Conservation (phyloP, 441 rosid genomes). For the Erodium trifolium region DNA sequence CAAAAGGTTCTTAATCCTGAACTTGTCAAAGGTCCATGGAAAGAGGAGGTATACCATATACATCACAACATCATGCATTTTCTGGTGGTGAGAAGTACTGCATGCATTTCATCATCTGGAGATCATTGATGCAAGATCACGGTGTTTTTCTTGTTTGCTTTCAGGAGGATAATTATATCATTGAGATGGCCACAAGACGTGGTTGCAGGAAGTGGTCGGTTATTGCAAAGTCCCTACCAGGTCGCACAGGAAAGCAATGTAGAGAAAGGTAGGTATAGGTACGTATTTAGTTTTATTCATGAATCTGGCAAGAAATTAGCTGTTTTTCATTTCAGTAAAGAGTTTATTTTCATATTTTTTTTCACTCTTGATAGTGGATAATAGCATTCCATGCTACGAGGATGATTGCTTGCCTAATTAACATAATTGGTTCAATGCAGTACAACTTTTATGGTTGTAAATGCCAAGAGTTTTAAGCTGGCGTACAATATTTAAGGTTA, state of each 20-base stretch:
- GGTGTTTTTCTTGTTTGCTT: background rate
- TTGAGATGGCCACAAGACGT: slow-evolving; percentile 11
- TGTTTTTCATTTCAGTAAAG: background rate
- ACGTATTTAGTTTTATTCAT: background rate
- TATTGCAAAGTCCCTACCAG: slow-evolving; percentile 23
- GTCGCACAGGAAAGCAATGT: slow-evolving; percentile 32
- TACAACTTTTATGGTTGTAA: too few species aligned
- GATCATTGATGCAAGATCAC: background rate
- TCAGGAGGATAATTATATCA: slow-evolving; percentile 28
- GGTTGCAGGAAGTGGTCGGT: slow-evolving; percentile 25
- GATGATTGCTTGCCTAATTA: background rate
- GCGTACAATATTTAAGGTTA: background rate
- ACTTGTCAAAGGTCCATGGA: slow-evolving; percentile 26
- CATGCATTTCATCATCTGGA: background rate
- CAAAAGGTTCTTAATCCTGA: slow-evolving; percentile 27
- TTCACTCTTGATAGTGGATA: background rate
- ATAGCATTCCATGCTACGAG: background rate
- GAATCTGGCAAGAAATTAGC: background rate
- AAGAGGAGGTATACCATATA: slow-evolving; percentile 18
- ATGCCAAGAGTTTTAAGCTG: background rate
- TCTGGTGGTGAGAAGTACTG: background rate
- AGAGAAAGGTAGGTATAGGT: slow-evolving; percentile 27
- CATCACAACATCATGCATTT: slow-evolving; percentile 4
- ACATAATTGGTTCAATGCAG: background rate
- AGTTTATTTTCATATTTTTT: background rate